Conservation (phyloP, 441 rosid genomes). For the Macaranga tanarius region DNA sequence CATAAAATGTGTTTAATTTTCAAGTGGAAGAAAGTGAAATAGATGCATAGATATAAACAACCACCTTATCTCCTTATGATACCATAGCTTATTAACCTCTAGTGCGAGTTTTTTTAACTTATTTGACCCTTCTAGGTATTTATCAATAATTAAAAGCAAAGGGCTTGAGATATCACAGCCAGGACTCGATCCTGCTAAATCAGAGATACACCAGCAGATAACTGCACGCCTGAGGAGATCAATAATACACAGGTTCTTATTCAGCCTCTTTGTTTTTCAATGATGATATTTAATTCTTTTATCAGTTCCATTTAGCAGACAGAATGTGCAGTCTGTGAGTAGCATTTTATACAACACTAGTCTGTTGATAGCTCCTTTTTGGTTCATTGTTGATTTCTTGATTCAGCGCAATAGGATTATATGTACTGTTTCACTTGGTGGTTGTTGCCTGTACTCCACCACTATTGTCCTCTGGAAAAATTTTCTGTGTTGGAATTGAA, state of each 20-base stretch:
- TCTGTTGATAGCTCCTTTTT: background rate
- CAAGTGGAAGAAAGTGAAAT: background rate
- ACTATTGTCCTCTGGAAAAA: background rate
- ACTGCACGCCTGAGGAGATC: slow-evolving; percentile 58
- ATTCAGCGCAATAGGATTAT: background rate
- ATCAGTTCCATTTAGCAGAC: background rate
- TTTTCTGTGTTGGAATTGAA: background rate
- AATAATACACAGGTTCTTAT: slow-evolving; percentile 56
- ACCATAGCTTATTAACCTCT: background rate
- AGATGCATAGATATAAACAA: background rate
- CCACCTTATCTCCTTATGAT: background rate
- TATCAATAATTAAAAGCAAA: slow-evolving; percentile 46
- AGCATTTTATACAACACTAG: background rate
- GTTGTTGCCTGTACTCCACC: background rate
- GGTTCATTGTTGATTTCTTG: background rate
- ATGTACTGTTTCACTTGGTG: background rate
- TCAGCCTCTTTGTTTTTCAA: background rate
- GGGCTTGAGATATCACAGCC: slow-evolving; percentile 77
- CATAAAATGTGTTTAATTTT: background rate
- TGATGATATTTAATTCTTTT: background rate
- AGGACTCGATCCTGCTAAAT: slow-evolving; percentile 51
- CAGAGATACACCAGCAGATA: slow-evolving; percentile 72
- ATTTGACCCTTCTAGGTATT: slow-evolving; percentile 38
- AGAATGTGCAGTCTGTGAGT: background rate
- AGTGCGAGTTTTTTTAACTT: background rate